A percentile compares a stretch with the other conserved stretches of the same genome.
phyloP scores from a whole-genome alignment of 177 flowering plant species.

The Vitis hybrid region DNA sequence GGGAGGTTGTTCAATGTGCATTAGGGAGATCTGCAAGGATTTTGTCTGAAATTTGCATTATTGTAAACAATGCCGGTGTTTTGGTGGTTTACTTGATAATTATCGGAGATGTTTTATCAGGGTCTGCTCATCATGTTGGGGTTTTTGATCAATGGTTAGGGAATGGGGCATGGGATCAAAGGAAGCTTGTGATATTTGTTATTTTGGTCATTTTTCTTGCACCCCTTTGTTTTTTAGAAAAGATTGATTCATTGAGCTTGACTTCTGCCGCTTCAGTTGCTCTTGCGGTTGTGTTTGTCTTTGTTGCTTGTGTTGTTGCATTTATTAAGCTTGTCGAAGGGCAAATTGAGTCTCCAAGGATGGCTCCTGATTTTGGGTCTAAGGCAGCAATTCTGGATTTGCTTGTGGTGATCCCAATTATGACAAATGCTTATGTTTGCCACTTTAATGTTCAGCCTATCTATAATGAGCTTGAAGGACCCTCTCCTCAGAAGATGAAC shows the following conservation, averaged over 20 bases:
- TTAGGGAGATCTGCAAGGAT: conserved; percentile 66
- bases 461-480: conserved; percentile 90
- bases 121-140: conserved; percentile 73
- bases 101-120: conserved; percentile 95
- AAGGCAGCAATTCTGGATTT: conserved; percentile 74
- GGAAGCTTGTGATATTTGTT: conserved; percentile 66
- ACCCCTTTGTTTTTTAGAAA: conserved; percentile 77
- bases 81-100: conserved; percentile 95
- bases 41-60: conserved; percentile 78
- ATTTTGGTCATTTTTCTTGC: conserved; percentile 69
- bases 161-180: conserved; percentile 83
- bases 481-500: conserved; percentile 90
- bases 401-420: conserved; percentile 93
- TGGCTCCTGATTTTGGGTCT: conserved; percentile 85
- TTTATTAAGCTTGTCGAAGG: conserved; percentile 78
- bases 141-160: conserved; percentile 92
- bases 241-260: conserved; percentile 88
- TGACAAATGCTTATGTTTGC: conserved; percentile 93
- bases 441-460: conserved; percentile 95
- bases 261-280: conserved; percentile 96
- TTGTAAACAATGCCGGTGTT: conserved; percentile 87
- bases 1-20: conserved; percentile 81
- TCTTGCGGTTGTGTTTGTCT: conserved; percentile 84
- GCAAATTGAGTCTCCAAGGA: conserved; percentile 61
- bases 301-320: conserved; percentile 63